Base-by-base conservation (phyloP, 2,329 filamentous ascomycete species). In the Pestalotiopsis sp. region DNA sequence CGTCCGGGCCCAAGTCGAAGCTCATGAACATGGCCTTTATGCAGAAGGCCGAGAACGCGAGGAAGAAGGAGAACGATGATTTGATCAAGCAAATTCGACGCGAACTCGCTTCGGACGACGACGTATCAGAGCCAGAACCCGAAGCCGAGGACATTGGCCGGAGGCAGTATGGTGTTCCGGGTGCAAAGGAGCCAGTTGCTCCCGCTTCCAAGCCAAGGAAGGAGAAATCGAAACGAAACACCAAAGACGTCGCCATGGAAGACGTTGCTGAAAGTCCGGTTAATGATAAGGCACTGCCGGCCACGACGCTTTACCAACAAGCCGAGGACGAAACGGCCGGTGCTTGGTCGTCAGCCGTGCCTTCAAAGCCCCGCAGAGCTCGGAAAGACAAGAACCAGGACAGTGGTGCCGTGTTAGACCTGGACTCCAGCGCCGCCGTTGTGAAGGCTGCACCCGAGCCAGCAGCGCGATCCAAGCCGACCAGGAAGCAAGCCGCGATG, bases 11-110 rank as follows among this genome's bases (percentile, higher is more conserved):
- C 0, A 84, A 87, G 72, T 90, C 91, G 14, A 91, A 89, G 73
- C 82, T 99, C 6, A 89, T 93, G 79, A 87, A 88, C 64, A 94
- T 99, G 91, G 93, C 93, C 69, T 99, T 99, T 78, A 98, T 99
- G 96, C 89, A 91, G 74, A 94, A 91, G 72, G 93, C 94, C 1
- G 94, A 98, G 75, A 92, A 91, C 35, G 85, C 89, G 48, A 89
- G 89, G 74, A 94, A 91, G 78, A 88, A 91, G 70, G 87, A 89
- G 67, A 98, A 98, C 72, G 93, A 97, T 73, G 91, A 92, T 67
- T 88, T 93, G 67, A 82, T 93, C 13, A 85, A 84, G 56, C 85
- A 89, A 72, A 88, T 98, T 62, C 86, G 90, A 62, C 88, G 89
- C 67, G 92, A 95, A 61, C 83, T 98, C 56, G 89, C 90, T 35